Conservation (phyloP, 805 yeast species). For the Debaryomyces hansenii region DNA sequence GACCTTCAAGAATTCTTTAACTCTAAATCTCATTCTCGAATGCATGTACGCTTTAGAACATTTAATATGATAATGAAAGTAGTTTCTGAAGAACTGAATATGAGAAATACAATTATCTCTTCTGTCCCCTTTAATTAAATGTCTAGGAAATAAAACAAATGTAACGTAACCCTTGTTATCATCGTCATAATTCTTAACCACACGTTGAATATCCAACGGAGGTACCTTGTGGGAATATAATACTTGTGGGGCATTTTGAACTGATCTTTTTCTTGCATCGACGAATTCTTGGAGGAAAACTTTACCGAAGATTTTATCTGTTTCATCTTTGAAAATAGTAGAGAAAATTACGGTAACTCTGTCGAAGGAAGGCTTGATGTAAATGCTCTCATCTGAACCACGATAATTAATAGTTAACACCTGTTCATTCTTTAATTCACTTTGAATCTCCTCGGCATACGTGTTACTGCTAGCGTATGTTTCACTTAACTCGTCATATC, state of each 20-base stretch:
- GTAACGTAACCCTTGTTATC: constrained; percentile 55
- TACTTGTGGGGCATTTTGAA: constrained; percentile 98
- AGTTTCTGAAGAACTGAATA: constrained; percentile 88
- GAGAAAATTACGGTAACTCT: constrained; percentile 96
- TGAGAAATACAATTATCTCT: constrained; percentile 88
- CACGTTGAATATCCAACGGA: constrained; percentile 69
- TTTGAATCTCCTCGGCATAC: constrained; percentile 44
- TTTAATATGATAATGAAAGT: constrained; percentile 98
- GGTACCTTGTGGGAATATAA: constrained; percentile 85
- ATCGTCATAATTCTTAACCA: constrained; percentile 38
- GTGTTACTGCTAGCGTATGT: constrained; percentile 43
- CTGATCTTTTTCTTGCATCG: constrained; percentile 92
- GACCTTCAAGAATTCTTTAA: constrained; percentile 89
- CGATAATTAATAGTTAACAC: constrained; percentile 79
- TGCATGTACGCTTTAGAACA: constrained; percentile 98
- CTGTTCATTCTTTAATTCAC: constrained; percentile 49
- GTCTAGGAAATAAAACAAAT: constrained; percentile 81
- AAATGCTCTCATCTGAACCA: constrained; percentile 83
- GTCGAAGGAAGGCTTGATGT: constrained; percentile 87
- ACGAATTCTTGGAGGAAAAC: constrained; percentile 92
- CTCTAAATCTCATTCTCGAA: constrained; percentile 96
- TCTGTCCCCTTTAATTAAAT: constrained; percentile 58
- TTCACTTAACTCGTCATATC: constrained; percentile 69
- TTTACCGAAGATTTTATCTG: constrained; percentile 88
- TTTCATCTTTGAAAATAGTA: constrained; percentile 92